Base-by-base conservation (phyloP, 1,284 basidiomycete genomes). In the Caloboletus firmus region DNA sequence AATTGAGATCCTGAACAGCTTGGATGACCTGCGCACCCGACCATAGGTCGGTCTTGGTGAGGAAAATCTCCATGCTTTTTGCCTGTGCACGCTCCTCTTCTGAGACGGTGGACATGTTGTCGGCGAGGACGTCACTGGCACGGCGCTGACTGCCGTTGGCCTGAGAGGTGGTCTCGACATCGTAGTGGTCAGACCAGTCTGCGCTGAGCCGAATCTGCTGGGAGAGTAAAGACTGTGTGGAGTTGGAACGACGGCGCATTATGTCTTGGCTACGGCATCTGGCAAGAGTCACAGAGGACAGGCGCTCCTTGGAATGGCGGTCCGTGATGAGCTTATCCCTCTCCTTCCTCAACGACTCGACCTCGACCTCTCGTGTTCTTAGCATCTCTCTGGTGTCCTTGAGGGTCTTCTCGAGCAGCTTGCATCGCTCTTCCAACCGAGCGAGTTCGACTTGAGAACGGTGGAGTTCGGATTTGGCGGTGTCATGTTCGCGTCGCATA, bases 1-100 rank as follows among this genome's bases (percentile, higher is more conserved):
- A 82, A 65, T 90, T 90, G 66, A 90, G 76, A 63, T 90, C 87
- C 59, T 87, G 84, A n/a, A 90, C 81, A 7, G 85, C 82, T 64
- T 89, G 86, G 51, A 89, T 79, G 65, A 89, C 78, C 63, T 89
- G 86, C 2, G 84, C 83, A 20, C 87, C 87, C 3, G 86, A 87
- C 85, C 84, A 88, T 39, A 76, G 76, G 69, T 89, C 87, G 28
- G 80, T 83, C 60, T 87, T 83, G 15, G 85, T 87, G 68, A 89
- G 76, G 70, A 84, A 89, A 22, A 78, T 74, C 63, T 89, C 87
- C 55, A 76, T 71, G 61, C 79, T 80, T 53, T 79, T 80, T 30
- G 76, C 61, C 35, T 81, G 80, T 26, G 67, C 69, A 4, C 71
- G 75, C 42, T 79, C 79, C 64, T 82, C 80, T 30, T 78, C 76